Evolutionary conservation across 176 grass and related monocot genomes (phyloP).

Genomic region (Saccharum spontaneum): DNA sequence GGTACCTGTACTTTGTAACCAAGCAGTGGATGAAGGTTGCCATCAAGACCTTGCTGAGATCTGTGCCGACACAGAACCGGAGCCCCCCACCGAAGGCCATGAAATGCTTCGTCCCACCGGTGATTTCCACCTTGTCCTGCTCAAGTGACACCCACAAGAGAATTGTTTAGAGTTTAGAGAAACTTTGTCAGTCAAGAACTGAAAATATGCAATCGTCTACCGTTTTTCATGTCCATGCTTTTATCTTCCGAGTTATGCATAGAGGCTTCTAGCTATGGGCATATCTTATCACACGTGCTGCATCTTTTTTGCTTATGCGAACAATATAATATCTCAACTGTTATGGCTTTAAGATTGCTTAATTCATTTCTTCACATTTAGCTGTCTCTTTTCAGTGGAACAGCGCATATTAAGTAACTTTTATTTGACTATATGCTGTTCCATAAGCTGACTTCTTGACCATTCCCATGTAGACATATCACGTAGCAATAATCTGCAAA

Average conservation of each 20-base stretch:
- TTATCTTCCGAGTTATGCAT: background rate
- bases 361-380: conserved; percentile 29
- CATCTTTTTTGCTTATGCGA: background rate
- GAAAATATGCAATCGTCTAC: background rate
- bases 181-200: background rate
- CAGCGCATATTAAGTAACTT: conserved; percentile 28
- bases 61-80: conserved; percentile 71
- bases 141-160: conserved; percentile 3
- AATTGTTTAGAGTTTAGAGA: conserved; percentile 17
- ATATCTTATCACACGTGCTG: conserved; percentile 23
- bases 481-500: conserved; percentile 29
- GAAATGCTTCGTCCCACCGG: conserved; percentile 65
- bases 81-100: conserved; percentile 80
- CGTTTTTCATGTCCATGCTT: background rate
- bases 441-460: conserved; percentile 39
- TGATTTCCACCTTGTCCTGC: conserved; percentile 52
- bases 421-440: conserved; percentile 37
- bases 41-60: conserved; percentile 75
- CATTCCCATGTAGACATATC: conserved; percentile 21
- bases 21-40: conserved; percentile 75
- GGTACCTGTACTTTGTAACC: conserved; percentile 79
- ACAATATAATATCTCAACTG: background rate
- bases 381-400: conserved; percentile 34
- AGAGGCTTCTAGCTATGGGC: conserved; percentile 9
- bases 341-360: background rate